Conservation (phyloP, 2,329 filamentous ascomycete genomes). For the Fusarium tuaranense region DNA sequence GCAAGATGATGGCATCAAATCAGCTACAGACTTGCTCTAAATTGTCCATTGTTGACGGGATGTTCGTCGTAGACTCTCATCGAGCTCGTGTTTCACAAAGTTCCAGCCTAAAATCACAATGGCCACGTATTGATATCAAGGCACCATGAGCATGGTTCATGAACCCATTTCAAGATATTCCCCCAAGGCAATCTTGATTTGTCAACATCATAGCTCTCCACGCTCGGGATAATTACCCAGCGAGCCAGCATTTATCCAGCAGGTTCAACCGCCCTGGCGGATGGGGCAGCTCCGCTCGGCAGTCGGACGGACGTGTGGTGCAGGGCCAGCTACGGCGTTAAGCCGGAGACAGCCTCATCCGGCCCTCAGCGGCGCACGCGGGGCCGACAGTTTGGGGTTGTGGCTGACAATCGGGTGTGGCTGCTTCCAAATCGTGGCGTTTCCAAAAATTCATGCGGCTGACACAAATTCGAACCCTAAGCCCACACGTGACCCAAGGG, state of each 20-base stretch:
- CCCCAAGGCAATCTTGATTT: conserved; percentile 2
- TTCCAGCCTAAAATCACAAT: not conserved
- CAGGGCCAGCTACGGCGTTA: conserved; percentile 22
- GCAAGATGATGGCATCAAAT: conserved; percentile 25
- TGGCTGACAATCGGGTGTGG: not conserved
- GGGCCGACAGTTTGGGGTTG: conserved; percentile 1
- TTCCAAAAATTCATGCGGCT: not conserved
- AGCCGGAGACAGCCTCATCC: conserved; percentile 14
- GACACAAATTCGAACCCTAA: conserved; percentile 43
- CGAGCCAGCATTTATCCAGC: conserved; percentile 23
- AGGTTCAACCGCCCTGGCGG: conserved; percentile 10
- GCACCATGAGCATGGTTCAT: not conserved
- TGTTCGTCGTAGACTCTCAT: not conserved
- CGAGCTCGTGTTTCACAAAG: not conserved
- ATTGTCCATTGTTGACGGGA: not conserved
- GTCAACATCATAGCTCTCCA: conserved; percentile 9
- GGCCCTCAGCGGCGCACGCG: not conserved
- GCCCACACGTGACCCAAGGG: conserved; percentile 52
- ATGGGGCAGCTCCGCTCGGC: conserved; percentile 20
- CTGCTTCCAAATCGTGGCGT: not conserved
- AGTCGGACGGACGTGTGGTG: conserved; percentile 8
- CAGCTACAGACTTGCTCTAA: not conserved
- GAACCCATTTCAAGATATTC: not conserved
- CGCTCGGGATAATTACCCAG: conserved; percentile 28
- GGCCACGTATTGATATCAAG: not conserved